Percentiles rank a stretch among this genome's conserved stretches.
Conservation (phyloP, 2,329 filamentous ascomycete species). For the Phialemoniopsis sp. region DNA sequence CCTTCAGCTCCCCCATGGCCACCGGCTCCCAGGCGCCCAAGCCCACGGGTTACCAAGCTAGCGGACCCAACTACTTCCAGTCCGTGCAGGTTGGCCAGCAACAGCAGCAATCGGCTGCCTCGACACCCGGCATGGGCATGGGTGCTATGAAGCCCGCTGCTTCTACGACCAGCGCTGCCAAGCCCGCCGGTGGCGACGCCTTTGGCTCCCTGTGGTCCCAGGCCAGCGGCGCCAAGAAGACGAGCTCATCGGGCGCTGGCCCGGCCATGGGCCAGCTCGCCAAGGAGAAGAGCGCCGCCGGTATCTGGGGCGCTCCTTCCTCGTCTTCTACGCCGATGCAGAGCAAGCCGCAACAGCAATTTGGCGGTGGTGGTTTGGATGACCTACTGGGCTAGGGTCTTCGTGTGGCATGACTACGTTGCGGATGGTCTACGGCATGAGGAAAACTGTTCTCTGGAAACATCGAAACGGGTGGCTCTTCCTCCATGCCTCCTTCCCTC, state of each 20-base stretch:
- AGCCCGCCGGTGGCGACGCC: slow-evolving; percentile 65
- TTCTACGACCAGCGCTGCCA: slow-evolving; percentile 18
- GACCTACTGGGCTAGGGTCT: slow-evolving; percentile 42
- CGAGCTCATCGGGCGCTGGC: slow-evolving; percentile 56
- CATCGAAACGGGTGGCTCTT: too few species aligned
- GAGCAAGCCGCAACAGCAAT: slow-evolving; percentile 18
- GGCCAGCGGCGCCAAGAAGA: slow-evolving; percentile 74
- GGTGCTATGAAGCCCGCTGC: slow-evolving; percentile 13
- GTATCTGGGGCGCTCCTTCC: slow-evolving; percentile 81
- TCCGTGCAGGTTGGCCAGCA: slow-evolving; percentile 53
- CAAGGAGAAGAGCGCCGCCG: slow-evolving; percentile 95
- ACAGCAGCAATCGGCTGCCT: slow-evolving; percentile 20
- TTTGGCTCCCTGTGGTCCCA: slow-evolving; percentile 86
- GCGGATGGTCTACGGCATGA: too few species aligned
- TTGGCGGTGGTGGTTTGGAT: slow-evolving; percentile 33
- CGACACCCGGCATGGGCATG: slow-evolving; percentile 18
- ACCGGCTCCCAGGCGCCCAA: slow-evolving; percentile 41
- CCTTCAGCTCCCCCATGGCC: slow-evolving; percentile 47
- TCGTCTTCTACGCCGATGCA: slow-evolving; percentile 13
- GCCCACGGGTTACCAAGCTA: slow-evolving; percentile 65
- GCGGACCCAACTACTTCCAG: slow-evolving; percentile 92
- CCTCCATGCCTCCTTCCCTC: too few species aligned
- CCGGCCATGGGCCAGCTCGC: slow-evolving; percentile 89
- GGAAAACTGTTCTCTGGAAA: too few species aligned
- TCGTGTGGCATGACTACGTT: too few species aligned